Evolutionary conservation across 306 rosid species (phyloP).

Genomic region (Spatholobus suberectus): DNA sequence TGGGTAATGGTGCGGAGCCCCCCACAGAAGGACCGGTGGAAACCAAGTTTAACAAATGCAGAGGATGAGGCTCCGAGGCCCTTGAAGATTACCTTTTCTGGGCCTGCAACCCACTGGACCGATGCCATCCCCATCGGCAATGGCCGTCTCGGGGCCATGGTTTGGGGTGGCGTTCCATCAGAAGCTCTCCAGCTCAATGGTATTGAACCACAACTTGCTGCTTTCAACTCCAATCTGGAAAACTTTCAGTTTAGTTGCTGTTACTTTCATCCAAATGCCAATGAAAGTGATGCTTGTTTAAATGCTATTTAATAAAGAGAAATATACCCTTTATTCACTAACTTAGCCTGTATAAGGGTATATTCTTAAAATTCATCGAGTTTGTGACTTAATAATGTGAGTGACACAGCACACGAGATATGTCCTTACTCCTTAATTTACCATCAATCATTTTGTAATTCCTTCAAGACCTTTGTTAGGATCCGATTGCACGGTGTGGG

Average conservation of each 20-base stretch:
- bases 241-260: not conserved
- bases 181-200: constrained; percentile 94
- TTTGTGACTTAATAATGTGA: constrained; percentile 8
- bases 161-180: constrained; percentile 81
- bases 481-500: not conserved
- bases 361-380: not conserved
- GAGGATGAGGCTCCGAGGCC: constrained; percentile 51
- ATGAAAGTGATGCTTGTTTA: not conserved
- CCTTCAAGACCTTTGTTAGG: constrained; percentile 29
- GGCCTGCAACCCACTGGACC: constrained; percentile 79
- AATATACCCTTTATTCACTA: not conserved
- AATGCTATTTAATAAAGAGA: not conserved
- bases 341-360: not conserved
- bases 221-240: not conserved
- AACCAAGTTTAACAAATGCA: constrained; percentile 46
- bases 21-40: constrained; percentile 65
- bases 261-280: not conserved
- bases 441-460: not conserved
- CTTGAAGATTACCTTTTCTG: constrained; percentile 69
- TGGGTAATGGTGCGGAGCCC: constrained; percentile 55
- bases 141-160: constrained; percentile 95
- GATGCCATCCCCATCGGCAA: constrained; percentile 93
- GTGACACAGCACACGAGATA: not conserved
- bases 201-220: constrained; percentile 33
- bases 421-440: too few species aligned